These are phyloP conservation scores for Nidularia sp. DNA, from an alignment of 768 basidiomycete species.

Conservation along the genomic window DNA sequence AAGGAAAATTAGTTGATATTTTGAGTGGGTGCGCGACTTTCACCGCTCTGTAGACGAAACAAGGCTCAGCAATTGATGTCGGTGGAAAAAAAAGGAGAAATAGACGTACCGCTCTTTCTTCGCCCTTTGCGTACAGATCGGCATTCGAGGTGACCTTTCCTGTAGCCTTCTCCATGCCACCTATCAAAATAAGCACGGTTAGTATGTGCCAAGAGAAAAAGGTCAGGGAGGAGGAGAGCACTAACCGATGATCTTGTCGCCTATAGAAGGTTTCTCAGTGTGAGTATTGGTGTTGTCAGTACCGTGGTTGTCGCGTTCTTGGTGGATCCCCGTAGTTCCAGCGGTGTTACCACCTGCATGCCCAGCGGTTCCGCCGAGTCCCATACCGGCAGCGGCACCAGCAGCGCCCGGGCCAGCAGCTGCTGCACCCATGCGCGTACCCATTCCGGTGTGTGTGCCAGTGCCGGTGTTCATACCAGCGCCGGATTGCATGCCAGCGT, in stretches of 20 bases:
- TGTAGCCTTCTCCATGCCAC: neutral
- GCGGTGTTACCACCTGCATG: neutral
- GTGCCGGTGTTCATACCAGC: neutral
- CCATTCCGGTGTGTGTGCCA: neutral
- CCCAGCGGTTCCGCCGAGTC: too few species aligned
- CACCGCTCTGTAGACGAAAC: neutral
- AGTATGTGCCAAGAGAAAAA: neutral
- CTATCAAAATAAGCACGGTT: neutral
- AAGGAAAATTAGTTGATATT: too few species aligned
- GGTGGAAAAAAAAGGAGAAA: neutral
- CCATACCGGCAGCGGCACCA: too few species aligned
- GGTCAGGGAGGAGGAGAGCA: neutral
- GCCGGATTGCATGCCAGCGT: neutral
- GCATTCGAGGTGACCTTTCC: slow-evolving; percentile 1
- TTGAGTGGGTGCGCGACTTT: neutral
- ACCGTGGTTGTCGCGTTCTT: too few species aligned
- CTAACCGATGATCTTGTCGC: slow-evolving; percentile 1
- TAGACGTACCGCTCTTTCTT: neutral
- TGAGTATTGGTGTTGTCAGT: neutral
- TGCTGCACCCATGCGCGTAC: too few species aligned
- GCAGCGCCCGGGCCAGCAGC: too few species aligned
- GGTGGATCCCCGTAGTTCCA: neutral
- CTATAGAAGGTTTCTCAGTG: neutral
- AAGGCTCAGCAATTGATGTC: neutral
- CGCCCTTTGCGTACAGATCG: neutral